phyloP scores from a whole-genome alignment of 441 rosid species.

The Hypseocharis bilobata region DNA sequence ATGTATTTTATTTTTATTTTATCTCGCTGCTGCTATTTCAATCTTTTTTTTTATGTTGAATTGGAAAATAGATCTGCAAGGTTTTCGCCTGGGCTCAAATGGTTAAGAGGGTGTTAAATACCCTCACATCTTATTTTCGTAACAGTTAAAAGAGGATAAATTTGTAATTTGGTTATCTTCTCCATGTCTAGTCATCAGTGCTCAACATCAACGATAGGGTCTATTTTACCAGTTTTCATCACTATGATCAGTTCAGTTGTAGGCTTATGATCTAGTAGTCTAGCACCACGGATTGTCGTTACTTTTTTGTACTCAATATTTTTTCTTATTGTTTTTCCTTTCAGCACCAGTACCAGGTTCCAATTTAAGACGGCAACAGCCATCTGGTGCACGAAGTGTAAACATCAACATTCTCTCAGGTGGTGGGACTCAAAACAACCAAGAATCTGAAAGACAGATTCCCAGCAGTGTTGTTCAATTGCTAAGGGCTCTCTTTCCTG shows the following conservation, averaged over 20 bases:
- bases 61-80: not conserved
- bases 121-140: not conserved
- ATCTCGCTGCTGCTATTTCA: not conserved
- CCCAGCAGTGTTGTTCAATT: conserved; percentile 38
- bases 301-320: not conserved
- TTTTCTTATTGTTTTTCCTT: conserved; percentile 8
- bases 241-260: not conserved
- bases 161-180: not conserved
- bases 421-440: conserved; percentile 34
- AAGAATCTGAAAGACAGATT: conserved; percentile 39
- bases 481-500: conserved; percentile 46
- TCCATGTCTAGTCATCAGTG: not conserved
- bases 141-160: not conserved
- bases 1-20: not conserved
- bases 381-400: conserved; percentile 30
- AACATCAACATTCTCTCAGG: conserved; percentile 33
- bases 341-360: conserved; percentile 31
- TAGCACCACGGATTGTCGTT: too few relatives aligned
- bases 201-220: not conserved
- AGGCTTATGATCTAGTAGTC: conserved; percentile 8
- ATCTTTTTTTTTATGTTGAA: not conserved
- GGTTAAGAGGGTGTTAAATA: not conserved
- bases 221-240: not conserved
- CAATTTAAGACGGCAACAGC: conserved; percentile 32
- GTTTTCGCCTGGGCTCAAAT: not conserved